A percentile compares a stretch with the other conserved stretches of the same genome.
Evolutionary conservation across 805 yeast genomes (phyloP).

Genomic region (Sungouiella thailandica): DNA sequence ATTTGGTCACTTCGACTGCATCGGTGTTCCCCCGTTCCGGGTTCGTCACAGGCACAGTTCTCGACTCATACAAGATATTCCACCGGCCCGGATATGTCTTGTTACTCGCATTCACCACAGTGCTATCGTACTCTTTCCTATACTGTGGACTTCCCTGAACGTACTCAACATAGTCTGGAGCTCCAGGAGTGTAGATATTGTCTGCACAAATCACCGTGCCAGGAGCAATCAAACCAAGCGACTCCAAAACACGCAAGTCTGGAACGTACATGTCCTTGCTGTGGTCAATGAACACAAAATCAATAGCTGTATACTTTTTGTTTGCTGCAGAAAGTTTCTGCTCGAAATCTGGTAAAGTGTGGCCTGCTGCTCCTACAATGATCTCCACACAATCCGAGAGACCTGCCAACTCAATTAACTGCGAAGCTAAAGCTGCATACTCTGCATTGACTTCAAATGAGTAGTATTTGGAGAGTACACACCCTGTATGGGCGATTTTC

Average conservation of each 20-base stretch:
- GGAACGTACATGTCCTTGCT: conserved; percentile 34
- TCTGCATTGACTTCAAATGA: conserved; percentile 28
- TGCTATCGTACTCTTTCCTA: conserved; percentile 26
- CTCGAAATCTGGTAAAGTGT: conserved; percentile 23
- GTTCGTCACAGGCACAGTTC: conserved; percentile 17
- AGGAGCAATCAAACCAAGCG: conserved; percentile 32
- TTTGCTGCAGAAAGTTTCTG: conserved; percentile 8
- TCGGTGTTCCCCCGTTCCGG: conserved; percentile 14
- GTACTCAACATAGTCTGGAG: conserved; percentile 35
- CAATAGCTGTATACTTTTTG: conserved; percentile 19
- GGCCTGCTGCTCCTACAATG: conserved; percentile 29
- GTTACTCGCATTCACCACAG: conserved; percentile 23
- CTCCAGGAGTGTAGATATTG: conserved; percentile 32
- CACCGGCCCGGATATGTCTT: conserved; percentile 30
- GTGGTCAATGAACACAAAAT: conserved; percentile 39
- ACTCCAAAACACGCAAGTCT: conserved; percentile 38
- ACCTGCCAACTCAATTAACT: conserved; percentile 31
- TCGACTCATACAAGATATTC: conserved; percentile 36
- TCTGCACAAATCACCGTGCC: conserved; percentile 39
- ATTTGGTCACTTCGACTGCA: conserved; percentile 29
- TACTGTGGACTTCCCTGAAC: conserved; percentile 34
- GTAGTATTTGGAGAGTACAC: conserved; percentile 24
- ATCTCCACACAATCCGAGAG: conserved; percentile 25
- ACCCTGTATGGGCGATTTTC: neutral
- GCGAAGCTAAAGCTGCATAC: conserved; percentile 26